Conservation (phyloP, 768 basidiomycete genomes). For the Russula olivacea region DNA sequence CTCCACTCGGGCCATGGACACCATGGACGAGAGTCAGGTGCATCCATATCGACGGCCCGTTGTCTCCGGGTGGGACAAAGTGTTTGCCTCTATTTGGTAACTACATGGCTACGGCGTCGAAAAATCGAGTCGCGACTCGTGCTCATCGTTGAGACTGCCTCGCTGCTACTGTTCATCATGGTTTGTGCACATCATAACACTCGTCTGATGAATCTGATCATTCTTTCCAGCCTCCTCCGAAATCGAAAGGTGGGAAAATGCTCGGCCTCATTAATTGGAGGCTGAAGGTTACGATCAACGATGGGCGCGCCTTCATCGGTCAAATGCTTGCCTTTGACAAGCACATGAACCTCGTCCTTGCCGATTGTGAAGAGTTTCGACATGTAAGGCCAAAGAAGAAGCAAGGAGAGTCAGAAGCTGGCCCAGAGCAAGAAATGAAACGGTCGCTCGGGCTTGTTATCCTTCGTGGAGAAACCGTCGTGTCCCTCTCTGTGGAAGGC, state of each 20-base stretch:
- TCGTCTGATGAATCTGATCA: background rate
- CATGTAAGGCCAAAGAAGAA: constrained; percentile 91
- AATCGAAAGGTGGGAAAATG: constrained; percentile 98
- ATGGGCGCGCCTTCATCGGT: constrained; percentile 90
- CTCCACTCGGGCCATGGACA: no score
- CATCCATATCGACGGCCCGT: background rate
- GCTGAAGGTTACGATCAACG: constrained; percentile 94
- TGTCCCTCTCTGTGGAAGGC: constrained; percentile 91
- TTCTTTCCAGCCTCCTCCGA: constrained; percentile 72
- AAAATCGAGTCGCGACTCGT: constrained; percentile 24
- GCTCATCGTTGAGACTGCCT: constrained; percentile 23
- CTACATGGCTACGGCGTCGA: background rate
- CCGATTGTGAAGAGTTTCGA: constrained; percentile 97
- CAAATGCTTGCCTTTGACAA: constrained; percentile 99
- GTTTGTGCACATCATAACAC: constrained; percentile 9
- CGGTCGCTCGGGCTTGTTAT: constrained; percentile 95
- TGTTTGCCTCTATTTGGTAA: constrained; percentile 15
- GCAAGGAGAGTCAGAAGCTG: constrained; percentile 63
- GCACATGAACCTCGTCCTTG: constrained; percentile 98
- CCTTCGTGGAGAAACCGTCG: constrained; percentile 91
- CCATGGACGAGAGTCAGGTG: no score
- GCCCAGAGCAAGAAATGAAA: constrained; percentile 89
- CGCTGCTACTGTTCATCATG: constrained; percentile 20
- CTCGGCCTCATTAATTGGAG: constrained; percentile 96
- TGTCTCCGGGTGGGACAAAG: background rate